Base-by-base conservation (phyloP, 495 filamentous ascomycete genomes). In the Immersiella caudata region DNA sequence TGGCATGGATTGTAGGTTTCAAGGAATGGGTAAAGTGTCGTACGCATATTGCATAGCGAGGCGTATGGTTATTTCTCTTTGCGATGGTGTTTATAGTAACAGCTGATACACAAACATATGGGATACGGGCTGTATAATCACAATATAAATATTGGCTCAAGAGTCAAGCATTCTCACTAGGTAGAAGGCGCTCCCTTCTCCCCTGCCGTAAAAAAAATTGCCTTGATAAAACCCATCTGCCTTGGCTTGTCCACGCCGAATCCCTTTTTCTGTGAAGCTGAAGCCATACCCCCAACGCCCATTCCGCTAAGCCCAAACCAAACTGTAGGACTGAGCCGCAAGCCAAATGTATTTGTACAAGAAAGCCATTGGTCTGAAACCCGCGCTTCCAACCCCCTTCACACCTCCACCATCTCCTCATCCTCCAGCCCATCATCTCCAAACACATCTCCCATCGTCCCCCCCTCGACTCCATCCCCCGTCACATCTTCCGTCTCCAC, bases 361-460 rank as follows among this genome's bases (percentile, higher is more conserved):
- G 14, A 20, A 16, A 62, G 8, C n/a, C n/a, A 9, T 2, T 36
- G 24, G 6, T 33, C 6, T 0, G 0, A 3, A 18, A 11, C 12
- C 40, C 2, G 50, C 29, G 33, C 22, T 35, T 25, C 8, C 21
- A 27, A 35, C 20, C 20, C 8, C 11, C 22, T 14, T 67, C 62
- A 71, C 60, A 78, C 80, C 69, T 79, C 78, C 0, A 58, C 79
- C 74, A 83, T 78, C 56, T 83, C 81, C 59, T 82, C 78, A 18
- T 78, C 79, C 62, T 67, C 68, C 22, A 64, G 0, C 61, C 46
- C 35, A n/a, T 73, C 71, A 56, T 75, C 71, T 22, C 78, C 80
- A 71, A 80, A 81, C 3, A 79, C 65, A 76, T 90, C 87, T 46
- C 86, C 83, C 46, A 85, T 84, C 51, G 76, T 77, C 20, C 75